Evolutionary conservation across 306 rosid species (phyloP).

Genomic region (Lathyrus sativus): DNA sequence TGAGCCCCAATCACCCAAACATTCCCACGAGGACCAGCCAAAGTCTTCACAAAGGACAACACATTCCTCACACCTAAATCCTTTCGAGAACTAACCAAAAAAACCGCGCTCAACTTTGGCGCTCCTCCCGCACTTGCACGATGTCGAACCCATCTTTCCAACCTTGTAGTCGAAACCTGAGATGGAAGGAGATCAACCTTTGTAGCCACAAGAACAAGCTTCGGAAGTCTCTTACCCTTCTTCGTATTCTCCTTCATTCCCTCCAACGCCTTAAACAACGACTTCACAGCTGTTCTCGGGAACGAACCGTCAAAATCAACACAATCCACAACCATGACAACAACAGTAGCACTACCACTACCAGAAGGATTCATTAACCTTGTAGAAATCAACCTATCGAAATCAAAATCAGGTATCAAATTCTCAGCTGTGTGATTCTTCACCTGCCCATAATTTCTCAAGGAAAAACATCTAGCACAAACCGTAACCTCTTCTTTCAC

Average conservation of each 20-base stretch:
- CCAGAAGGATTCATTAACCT: conserved; percentile 73
- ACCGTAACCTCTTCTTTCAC: conserved; percentile 88
- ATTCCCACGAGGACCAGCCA: conserved; percentile 94
- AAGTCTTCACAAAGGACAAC: conserved; percentile 69
- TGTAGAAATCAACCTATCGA: conserved; percentile 72
- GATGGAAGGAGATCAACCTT: conserved; percentile 91
- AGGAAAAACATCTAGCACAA: conserved; percentile 90
- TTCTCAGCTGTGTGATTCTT: conserved; percentile 82
- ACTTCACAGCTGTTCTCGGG: conserved; percentile 73
- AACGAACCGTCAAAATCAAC: conserved; percentile 95
- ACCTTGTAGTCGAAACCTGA: conserved; percentile 82
- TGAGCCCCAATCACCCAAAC: conserved; percentile 98
- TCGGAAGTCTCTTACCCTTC: conserved; percentile 64
- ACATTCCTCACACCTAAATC: conserved; percentile 80
- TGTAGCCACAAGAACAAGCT: conserved; percentile 91
- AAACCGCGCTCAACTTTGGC: conserved; percentile 75
- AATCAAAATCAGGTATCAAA: conserved; percentile 94
- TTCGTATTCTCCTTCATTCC: conserved; percentile 52
- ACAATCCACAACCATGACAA: conserved; percentile 93
- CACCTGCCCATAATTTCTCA: conserved; percentile 89
- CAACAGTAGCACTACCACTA: conserved; percentile 65
- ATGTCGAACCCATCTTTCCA: conserved; percentile 87
- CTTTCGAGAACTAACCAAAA: conserved; percentile 78
- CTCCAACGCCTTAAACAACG: conserved; percentile 71
- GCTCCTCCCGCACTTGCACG: conserved; percentile 81